Conservation (phyloP, 192 early-diverging fungal genomes). For the Backusella tuberculispora region DNA sequence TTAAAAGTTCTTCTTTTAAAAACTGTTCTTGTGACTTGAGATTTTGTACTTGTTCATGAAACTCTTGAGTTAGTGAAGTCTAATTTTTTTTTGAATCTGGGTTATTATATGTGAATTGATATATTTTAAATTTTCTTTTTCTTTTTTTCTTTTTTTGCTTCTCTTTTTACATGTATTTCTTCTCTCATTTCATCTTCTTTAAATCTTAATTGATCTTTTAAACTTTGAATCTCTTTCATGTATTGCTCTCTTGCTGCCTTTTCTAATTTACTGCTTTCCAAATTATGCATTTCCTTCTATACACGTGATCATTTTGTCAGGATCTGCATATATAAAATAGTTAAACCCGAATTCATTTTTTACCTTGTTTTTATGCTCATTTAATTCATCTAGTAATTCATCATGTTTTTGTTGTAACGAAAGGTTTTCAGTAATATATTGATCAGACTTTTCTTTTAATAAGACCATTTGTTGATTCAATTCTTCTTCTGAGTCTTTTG, state of each 20-base stretch:
- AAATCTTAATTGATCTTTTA: constrained; percentile 2
- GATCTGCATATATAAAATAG: too few relatives aligned
- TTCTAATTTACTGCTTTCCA: constrained; percentile 9
- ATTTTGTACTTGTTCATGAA: constrained; percentile 1
- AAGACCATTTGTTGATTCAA: background rate
- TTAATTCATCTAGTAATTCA: background rate
- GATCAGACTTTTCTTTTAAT: background rate
- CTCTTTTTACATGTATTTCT: background rate
- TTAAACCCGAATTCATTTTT: too few relatives aligned
- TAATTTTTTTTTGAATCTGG: background rate
- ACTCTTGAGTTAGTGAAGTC: background rate
- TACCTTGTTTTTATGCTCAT: background rate
- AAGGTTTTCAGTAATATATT: constrained; percentile 3
- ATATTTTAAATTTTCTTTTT: too few relatives aligned
- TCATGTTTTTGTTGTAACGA: background rate
- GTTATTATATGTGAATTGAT: background rate
- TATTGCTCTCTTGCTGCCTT: background rate
- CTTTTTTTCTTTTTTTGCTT: background rate
- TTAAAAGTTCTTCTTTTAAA: background rate
- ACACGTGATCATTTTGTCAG: too few relatives aligned
- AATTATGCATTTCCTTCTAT: background rate
- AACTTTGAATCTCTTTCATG: background rate
- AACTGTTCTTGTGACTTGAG: constrained; percentile 6
- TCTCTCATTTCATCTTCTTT: background rate
- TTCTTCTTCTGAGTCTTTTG: background rate